These are phyloP conservation scores for Ophiostoma sp. DNA, from an alignment of 2,329 filamentous ascomycete species.

Conservation along the genomic window DNA sequence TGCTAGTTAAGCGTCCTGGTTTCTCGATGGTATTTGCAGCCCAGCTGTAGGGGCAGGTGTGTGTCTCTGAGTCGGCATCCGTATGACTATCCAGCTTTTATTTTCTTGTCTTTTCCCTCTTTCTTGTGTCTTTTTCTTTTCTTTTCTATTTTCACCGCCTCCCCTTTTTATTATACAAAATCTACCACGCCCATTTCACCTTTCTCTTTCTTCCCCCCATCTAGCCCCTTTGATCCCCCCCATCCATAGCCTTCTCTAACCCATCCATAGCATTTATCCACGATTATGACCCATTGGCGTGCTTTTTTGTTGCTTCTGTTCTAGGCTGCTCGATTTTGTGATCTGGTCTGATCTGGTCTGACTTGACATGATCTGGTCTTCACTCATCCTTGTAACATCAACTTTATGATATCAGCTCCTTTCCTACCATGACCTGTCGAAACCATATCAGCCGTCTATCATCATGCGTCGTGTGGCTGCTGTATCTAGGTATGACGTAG, in stretches of 20 bases:
- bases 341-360: not conserved
- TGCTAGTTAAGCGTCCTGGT: too few species aligned
- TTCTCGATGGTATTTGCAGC: not conserved
- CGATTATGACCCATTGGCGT: not conserved
- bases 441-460: too few species aligned
- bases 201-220: not conserved
- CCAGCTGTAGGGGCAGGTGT: constrained; percentile 1
- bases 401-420: too few species aligned
- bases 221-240: not conserved
- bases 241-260: not conserved
- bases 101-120: not conserved
- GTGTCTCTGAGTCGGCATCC: not conserved
- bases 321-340: not conserved
- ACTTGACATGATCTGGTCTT: too few species aligned
- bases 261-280: constrained; percentile 1
- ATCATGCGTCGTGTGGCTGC: too few species aligned
- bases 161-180: too few species aligned
- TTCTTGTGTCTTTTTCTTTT: not conserved
- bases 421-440: too few species aligned
- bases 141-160: not conserved
- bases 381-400: not conserved
- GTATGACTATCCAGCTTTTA: not conserved
- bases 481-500: constrained; percentile 4
- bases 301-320: not conserved
- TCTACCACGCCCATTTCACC: too few species aligned